phyloP scores from a whole-genome alignment of 441 rosid species.

The Omphalea diandra region DNA sequence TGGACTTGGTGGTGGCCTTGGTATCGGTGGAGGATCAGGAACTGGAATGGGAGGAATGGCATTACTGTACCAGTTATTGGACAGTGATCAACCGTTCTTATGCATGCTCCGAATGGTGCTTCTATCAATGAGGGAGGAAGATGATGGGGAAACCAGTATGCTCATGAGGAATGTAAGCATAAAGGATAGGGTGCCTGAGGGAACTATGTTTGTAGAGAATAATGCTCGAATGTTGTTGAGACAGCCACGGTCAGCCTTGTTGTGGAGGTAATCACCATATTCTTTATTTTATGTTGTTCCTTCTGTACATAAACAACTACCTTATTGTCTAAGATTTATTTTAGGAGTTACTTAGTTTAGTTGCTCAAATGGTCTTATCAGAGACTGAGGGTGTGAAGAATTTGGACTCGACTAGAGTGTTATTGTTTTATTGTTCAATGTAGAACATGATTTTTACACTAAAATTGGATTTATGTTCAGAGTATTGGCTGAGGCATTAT shows the following conservation, averaged over 20 bases:
- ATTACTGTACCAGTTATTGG: conserved; percentile 90
- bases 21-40: conserved; percentile 99
- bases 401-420: neutral
- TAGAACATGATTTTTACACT: neutral
- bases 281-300: neutral
- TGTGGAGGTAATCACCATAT: conserved; percentile 81
- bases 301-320: neutral
- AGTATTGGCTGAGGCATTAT: neutral
- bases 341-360: too few species aligned
- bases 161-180: conserved; percentile 63
- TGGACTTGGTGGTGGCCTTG: conserved; percentile 99
- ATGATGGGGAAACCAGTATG: conserved; percentile 78
- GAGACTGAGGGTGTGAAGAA: neutral
- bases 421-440: neutral
- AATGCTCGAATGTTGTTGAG: conserved; percentile 57
- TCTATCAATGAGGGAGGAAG: conserved; percentile 99
- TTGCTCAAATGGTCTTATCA: neutral
- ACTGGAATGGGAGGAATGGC: conserved; percentile 99
- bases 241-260: conserved; percentile 81
- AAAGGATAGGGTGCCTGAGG: conserved; percentile 54
- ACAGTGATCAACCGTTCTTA: conserved; percentile 99
- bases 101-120: conserved; percentile 99
- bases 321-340: neutral
- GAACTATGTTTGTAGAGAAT: conserved; percentile 43
- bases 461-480: neutral